Base-by-base conservation (phyloP, 83 land plant species). In the Larix sibirica region DNA sequence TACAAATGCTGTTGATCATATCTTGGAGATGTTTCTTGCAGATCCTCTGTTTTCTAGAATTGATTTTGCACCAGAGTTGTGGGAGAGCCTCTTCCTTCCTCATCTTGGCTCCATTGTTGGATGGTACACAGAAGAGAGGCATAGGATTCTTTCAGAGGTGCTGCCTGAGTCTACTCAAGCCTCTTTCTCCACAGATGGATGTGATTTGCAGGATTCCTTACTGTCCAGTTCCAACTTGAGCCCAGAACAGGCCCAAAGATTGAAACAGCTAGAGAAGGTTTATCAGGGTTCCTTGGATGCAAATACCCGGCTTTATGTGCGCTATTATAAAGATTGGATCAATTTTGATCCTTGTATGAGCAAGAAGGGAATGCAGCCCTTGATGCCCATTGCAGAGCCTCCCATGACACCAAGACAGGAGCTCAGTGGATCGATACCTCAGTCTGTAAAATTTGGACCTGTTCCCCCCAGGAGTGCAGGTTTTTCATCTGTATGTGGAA, bases 371-470 rank as follows among this genome's bases (percentile, higher is more conserved):
- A 68, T 73, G 42, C 83, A 85, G 50, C 86, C 87, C 84, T 82
- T 92, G 58, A 90, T 83, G 67, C 85, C 94, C 24, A 92, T 90
- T 47, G 89, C 92, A 31, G 94, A 92, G 79, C 90, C 94, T 23
- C 94, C 94, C 6, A 86, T 88, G 94, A 90, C 90, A n/a, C 92
- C 92, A 36, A 20, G 83, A 62, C 90, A 79, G 70, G 94, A 92
- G 79, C 84, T 88, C 50, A 88, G 89, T 79, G 73, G 79, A 14
- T 84, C 85, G 18, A 87, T 89, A 82, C 91, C 91, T 16, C 87
- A 89, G 81, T 89, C 81, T 62, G 86, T 90, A 12, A 88, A 88
- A 77, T 91, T 88, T 80, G 93, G 90, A 26, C 90, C 89, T 44
- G 84, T 84, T 54, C 77, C 87, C 33, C 89, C 90, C 33, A 88